phyloP scores from a whole-genome alignment of 306 rosid species.

The Glycine tomentella region DNA sequence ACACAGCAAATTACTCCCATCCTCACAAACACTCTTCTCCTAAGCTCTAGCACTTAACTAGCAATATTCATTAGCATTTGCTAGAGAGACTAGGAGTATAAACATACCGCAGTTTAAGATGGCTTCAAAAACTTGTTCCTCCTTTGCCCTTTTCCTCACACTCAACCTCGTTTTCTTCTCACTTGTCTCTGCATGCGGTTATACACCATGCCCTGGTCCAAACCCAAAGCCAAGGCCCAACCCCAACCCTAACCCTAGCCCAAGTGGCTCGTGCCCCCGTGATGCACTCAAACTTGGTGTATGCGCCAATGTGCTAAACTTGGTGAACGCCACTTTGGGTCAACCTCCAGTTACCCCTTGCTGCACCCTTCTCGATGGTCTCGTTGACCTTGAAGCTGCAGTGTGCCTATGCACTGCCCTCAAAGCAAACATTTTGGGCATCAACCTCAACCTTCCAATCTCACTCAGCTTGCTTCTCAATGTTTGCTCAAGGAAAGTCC shows the following conservation, averaged over 20 bases:
- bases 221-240: slow-evolving; percentile 38
- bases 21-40: slow-evolving; percentile 19
- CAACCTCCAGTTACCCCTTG: slow-evolving; percentile 73
- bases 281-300: slow-evolving; percentile 74
- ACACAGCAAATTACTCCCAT: slow-evolving; percentile 14
- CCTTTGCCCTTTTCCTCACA: slow-evolving; percentile 65
- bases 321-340: slow-evolving; percentile 61
- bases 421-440: slow-evolving; percentile 72
- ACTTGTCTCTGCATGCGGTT: slow-evolving; percentile 60
- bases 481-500: slow-evolving; percentile 60
- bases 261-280: slow-evolving; percentile 58
- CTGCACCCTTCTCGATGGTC: slow-evolving; percentile 71
- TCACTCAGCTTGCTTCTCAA: slow-evolving; percentile 81
- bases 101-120: slow-evolving; percentile 30
- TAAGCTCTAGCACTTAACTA: background rate
- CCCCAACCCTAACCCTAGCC: background rate
- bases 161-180: slow-evolving; percentile 76
- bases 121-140: slow-evolving; percentile 66
- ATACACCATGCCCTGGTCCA: slow-evolving; percentile 46
- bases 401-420: slow-evolving; percentile 85
- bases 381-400: slow-evolving; percentile 79
- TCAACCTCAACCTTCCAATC: slow-evolving; percentile 72
- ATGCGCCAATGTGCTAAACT: slow-evolving; percentile 64
- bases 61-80: background rate
- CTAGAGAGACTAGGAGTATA: background rate